These are phyloP conservation scores for Dissophora ornata DNA, from an alignment of 192 early-diverging fungal species.

Conservation along the genomic window DNA sequence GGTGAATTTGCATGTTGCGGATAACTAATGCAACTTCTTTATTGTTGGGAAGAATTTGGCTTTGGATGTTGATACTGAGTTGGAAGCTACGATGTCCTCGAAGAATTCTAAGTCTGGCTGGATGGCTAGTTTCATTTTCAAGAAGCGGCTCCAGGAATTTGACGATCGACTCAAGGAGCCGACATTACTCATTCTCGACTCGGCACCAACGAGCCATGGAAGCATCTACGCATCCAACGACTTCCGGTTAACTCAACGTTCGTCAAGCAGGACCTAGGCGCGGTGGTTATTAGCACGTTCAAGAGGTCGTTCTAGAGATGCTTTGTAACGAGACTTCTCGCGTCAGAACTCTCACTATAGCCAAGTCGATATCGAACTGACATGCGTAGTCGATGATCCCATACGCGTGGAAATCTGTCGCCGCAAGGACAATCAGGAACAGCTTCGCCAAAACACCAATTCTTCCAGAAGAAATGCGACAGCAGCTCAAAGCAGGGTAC, in stretches of 20 bases:
- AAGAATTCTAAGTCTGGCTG: constrained; percentile 5
- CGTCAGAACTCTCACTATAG: not conserved
- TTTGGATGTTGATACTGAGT: not conserved
- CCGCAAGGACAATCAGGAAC: not conserved
- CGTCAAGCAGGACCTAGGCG: constrained; percentile 15
- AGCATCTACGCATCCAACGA: constrained; percentile 13
- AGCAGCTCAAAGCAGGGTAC: too few species aligned
- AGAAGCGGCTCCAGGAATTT: not conserved
- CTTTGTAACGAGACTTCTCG: constrained; percentile 11
- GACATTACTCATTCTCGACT: constrained; percentile 20
- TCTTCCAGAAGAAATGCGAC: not conserved
- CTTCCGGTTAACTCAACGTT: constrained; percentile 14
- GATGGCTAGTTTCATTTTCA: constrained; percentile 15
- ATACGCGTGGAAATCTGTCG: not conserved
- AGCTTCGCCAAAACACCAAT: not conserved
- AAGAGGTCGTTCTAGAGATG: constrained; percentile 24
- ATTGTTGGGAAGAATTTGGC: too few species aligned
- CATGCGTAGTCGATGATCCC: not conserved
- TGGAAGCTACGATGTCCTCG: too few species aligned
- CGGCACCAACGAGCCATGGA: constrained; percentile 10
- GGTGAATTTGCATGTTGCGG: not conserved
- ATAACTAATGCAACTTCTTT: too few species aligned
- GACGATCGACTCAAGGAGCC: constrained; percentile 15
- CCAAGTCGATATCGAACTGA: constrained; percentile 5
- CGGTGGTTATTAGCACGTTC: constrained; percentile 30